Conservation (phyloP, 2,329 filamentous ascomycete genomes). For the Monascus ruber region DNA sequence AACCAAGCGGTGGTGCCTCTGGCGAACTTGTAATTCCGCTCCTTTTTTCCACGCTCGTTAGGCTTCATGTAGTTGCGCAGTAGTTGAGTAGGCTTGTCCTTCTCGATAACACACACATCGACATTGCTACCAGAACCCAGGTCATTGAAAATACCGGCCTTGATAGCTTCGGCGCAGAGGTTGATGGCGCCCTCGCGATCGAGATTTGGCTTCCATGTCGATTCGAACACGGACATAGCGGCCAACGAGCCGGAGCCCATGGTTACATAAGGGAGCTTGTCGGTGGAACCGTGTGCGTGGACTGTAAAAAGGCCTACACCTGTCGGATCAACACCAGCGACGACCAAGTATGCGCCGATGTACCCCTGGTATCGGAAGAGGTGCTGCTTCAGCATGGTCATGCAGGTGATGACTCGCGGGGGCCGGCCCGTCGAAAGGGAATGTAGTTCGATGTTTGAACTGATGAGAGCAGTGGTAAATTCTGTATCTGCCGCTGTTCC, state of each 20-base stretch:
- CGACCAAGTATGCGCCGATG: conserved; percentile 95
- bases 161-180: conserved; percentile 74
- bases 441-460: conserved; percentile 96
- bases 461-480: conserved; percentile 97
- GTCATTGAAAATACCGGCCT: conserved; percentile 98
- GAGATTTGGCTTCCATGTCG: conserved; percentile 74
- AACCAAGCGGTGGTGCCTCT: conserved; percentile 90
- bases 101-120: conserved; percentile 88
- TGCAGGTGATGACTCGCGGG: conserved; percentile 94
- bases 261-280: conserved; percentile 98
- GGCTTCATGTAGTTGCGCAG: conserved; percentile 88
- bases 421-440: conserved; percentile 91
- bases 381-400: conserved; percentile 99
- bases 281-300: conserved; percentile 93
- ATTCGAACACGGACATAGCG: conserved; percentile 97
- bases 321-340: conserved; percentile 92
- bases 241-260: conserved; percentile 96
- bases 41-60: conserved; percentile 82
- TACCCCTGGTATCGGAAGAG: conserved; percentile 97
- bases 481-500: conserved; percentile 97
- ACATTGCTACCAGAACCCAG: conserved; percentile 94
- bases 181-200: conserved; percentile 71
- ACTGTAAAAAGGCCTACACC: conserved; percentile 94
- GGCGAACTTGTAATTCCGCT: conserved; percentile 83
- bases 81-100: conserved; percentile 78